phyloP scores from a whole-genome alignment of 2,329 filamentous ascomycete species.

The Lasiodiplodia gonubiensis region DNA sequence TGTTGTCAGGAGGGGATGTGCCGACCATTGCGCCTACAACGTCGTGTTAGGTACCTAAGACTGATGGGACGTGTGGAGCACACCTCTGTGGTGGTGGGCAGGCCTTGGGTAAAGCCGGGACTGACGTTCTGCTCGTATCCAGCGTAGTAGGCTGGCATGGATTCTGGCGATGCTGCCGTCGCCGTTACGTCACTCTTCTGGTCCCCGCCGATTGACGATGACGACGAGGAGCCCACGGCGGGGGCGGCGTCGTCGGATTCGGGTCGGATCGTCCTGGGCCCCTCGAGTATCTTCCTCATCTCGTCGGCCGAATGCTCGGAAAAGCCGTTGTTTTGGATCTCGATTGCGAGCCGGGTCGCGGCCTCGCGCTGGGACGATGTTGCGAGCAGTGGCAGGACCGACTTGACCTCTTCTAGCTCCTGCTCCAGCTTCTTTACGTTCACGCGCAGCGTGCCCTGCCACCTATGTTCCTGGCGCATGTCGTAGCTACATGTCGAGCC shows the following conservation, averaged over 20 bases:
- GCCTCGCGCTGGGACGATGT: conserved; percentile 43
- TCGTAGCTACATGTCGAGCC: conserved; percentile 46
- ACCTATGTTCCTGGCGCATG: conserved; percentile 47
- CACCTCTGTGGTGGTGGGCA: conserved; percentile 24
- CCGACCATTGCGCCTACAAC: conserved; percentile 23
- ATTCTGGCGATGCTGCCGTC: conserved; percentile 17
- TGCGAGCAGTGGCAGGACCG: conserved; percentile 43
- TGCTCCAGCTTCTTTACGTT: conserved; percentile 46
- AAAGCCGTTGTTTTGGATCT: conserved; percentile 47
- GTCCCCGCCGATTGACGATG: conserved; percentile 15
- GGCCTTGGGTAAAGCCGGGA: conserved; percentile 9
- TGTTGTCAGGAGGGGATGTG: conserved; percentile 24
- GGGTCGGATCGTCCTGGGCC: conserved; percentile 10
- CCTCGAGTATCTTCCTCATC: conserved; percentile 45
- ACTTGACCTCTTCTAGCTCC: conserved; percentile 48
- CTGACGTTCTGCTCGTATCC: conserved; percentile 25
- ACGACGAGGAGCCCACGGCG: conserved; percentile 15
- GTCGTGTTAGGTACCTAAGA: conserved; percentile 14
- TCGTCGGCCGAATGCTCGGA: conserved; percentile 46
- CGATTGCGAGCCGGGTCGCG: conserved; percentile 43
- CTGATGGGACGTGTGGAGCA: conserved; percentile 7
- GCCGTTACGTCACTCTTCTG: conserved; percentile 21
- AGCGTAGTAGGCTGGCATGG: conserved; percentile 16
- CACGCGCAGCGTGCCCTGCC: conserved; percentile 45
- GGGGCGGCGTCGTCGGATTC: background rate